Evolutionary conservation across 768 basidiomycete genomes (phyloP), one percentile per base, ranked within the genome.

Genomic region (Exidia glandulosa): DNA sequence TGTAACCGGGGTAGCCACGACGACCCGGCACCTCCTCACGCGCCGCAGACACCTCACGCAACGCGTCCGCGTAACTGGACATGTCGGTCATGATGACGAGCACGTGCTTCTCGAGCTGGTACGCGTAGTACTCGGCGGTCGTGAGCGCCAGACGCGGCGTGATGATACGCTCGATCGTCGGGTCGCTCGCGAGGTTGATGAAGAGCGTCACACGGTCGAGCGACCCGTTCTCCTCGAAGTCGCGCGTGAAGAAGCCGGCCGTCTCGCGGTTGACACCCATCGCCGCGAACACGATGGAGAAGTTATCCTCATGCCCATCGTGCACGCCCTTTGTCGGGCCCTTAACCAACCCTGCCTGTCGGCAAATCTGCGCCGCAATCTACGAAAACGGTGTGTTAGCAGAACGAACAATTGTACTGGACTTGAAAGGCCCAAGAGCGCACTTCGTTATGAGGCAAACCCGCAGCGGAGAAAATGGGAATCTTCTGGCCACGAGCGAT

Each of bases 241-340:
- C 96, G 71, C 94, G 90, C 74, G 95, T 94, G 88, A 99, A 99
- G 81, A 96, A 99, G 58, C 95, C 86, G 55, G 96, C 96, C 5
- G 96, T 98, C 74, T 99, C 96, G 94, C 96, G 96, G 78, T 99
- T 99, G 61, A 95, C 96, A 82, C 96, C 96, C 96, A 99, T 98
- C 41, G 96, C 96, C 60, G 94, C 96, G 71, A 98, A 99, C 55
- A 98, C 96, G 69, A 99, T 94, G 55, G 93, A 95, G 81, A 99
- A 99, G 75, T 99, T 99, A 77, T 99, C 95, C 79, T 96, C 95
- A 75, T 98, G 95, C 59, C 94, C 95, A 69, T 99, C 96, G 69
- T 94, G 94, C 16, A 95, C 94, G 67, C 90, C 93, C 74, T 98
- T 98, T 54, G 90, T 93, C 6, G 96, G 95, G 52, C 94, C 81